These are phyloP conservation scores for Rhodotorula paludigena DNA, from an alignment of 768 basidiomycete species.

Conservation along the genomic window DNA sequence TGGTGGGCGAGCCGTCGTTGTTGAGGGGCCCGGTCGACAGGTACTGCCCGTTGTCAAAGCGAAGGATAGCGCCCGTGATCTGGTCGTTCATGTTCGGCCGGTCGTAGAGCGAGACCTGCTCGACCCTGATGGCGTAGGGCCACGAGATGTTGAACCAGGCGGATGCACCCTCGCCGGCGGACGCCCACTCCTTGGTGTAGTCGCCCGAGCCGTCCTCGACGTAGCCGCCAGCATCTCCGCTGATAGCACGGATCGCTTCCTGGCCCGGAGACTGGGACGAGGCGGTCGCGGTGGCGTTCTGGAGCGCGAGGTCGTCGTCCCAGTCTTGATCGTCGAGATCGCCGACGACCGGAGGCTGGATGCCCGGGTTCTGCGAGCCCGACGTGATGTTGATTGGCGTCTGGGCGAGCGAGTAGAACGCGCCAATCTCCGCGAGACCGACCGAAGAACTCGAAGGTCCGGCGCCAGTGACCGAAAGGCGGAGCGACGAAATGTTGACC, in stretches of 20 bases:
- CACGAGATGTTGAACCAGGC: slow-evolving; percentile 26
- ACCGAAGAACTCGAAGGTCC: not conserved
- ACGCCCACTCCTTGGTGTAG: slow-evolving; percentile 32
- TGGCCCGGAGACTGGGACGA: slow-evolving; percentile 12
- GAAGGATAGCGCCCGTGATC: slow-evolving; percentile 16
- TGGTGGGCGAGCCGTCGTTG: slow-evolving; percentile 28
- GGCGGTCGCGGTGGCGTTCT: slow-evolving; percentile 5
- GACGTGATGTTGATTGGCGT: slow-evolving; percentile 14
- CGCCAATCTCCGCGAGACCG: slow-evolving; percentile 34
- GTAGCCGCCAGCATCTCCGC: slow-evolving; percentile 26
- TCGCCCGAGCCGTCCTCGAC: slow-evolving; percentile 13
- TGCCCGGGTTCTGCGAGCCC: not conserved
- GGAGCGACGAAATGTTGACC: slow-evolving; percentile 26
- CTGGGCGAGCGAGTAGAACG: slow-evolving; percentile 27
- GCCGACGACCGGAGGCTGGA: not conserved
- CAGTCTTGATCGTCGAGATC: slow-evolving; percentile 16
- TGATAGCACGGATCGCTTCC: slow-evolving; percentile 11
- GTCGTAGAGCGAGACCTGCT: slow-evolving; percentile 28
- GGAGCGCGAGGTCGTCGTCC: slow-evolving; percentile 27
- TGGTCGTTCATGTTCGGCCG: slow-evolving; percentile 36
- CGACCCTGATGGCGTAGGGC: slow-evolving; percentile 15
- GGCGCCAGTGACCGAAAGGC: slow-evolving; percentile 15
- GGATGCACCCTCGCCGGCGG: slow-evolving; percentile 11
- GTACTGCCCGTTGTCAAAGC: slow-evolving; percentile 22
- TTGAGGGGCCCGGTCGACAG: slow-evolving; percentile 13